Base-by-base conservation (phyloP, 2,329 filamentous ascomycete genomes). In the Fusarium scirpi region DNA sequence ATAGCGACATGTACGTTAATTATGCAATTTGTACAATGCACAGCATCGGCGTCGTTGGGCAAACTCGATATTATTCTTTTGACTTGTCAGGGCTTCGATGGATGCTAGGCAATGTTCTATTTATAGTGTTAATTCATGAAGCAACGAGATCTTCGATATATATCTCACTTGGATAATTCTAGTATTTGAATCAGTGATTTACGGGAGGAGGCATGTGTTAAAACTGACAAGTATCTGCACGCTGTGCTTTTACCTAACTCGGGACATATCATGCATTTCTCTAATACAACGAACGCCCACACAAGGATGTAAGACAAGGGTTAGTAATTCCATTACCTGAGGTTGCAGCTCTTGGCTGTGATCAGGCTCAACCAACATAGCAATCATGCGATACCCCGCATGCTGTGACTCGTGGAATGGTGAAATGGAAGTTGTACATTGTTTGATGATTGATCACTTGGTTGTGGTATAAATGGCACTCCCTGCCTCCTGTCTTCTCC, bases 1-100 rank as follows among this genome's bases (percentile, higher is more conserved):
- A 53, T 40, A 71, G 49, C 47, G 62, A 65, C 54, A 48, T 60
- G 51, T 34, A 64, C 48, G 53, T 62, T 46, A 46, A 55, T 51
- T 51, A 46, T 49, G 30, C 55, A 56, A 71, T 62, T 72, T 70
- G 60, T 62, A 65, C 64, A 61, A 72, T 74, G 71, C 76, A 79
- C 72, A 78, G 78, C 77, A 78, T 72, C 64, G 79, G 79, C 79
- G 78, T 80, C 78, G 51, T 62, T 58, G 59, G 61, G 56, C 49
- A 61, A 66, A 48, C 56, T 45, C 7, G 54, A 48, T 62, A 48
- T 52, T 63, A 57, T 45, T 65, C 41, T 44, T 44, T 49, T 58
- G 57, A 53, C 30, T 65, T 41, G 56, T 22, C 34, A 52, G 29
- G 27, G 32, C 22, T 20, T 27, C 38, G 48, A 51, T 40, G 32